Percentiles rank a stretch among this genome's conserved stretches.
These are phyloP conservation scores for Stachybotrys echinatus DNA, from an alignment of 2,329 filamentous ascomycete genomes.

Conservation along the genomic window DNA sequence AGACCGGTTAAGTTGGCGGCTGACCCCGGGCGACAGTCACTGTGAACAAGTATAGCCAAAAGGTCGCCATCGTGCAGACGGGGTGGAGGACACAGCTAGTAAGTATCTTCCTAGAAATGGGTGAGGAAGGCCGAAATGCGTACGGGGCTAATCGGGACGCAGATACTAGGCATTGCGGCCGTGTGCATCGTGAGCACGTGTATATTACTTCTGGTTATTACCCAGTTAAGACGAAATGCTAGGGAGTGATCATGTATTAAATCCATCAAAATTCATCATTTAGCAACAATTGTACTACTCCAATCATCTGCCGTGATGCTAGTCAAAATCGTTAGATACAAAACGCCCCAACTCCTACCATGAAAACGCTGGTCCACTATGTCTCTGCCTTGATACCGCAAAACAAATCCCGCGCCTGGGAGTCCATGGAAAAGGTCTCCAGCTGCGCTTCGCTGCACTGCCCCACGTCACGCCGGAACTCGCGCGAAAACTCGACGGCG, in stretches of 20 bases:
- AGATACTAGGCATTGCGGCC: slow-evolving; percentile 60
- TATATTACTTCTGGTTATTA: slow-evolving; percentile 53
- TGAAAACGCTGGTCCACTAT: background rate
- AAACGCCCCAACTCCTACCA: background rate
- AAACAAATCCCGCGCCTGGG: slow-evolving; percentile 57
- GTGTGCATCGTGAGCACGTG: slow-evolving; percentile 61
- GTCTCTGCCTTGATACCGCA: slow-evolving; percentile 31
- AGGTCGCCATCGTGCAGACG: slow-evolving; percentile 80
- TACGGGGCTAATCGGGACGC: background rate
- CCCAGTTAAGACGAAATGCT: slow-evolving; percentile 19
- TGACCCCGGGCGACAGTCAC: slow-evolving; percentile 39
- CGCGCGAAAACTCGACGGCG: slow-evolving; percentile 46
- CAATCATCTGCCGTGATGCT: no score
- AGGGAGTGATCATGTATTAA: background rate
- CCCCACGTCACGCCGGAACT: slow-evolving; percentile 63
- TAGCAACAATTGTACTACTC: no score
- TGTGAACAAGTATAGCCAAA: slow-evolving; percentile 73
- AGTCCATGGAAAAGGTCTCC: slow-evolving; percentile 14
- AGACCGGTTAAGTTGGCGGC: background rate
- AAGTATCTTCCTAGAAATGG: no score
- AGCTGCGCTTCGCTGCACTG: slow-evolving; percentile 45
- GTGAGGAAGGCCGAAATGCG: no score
- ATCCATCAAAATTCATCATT: no score
- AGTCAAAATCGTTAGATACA: slow-evolving; percentile 1
- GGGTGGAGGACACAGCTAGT: slow-evolving; percentile 91